Percentiles rank a stretch among this genome's conserved stretches.
Conservation (phyloP, 768 basidiomycete genomes). For the Pisolithus orientalis region DNA sequence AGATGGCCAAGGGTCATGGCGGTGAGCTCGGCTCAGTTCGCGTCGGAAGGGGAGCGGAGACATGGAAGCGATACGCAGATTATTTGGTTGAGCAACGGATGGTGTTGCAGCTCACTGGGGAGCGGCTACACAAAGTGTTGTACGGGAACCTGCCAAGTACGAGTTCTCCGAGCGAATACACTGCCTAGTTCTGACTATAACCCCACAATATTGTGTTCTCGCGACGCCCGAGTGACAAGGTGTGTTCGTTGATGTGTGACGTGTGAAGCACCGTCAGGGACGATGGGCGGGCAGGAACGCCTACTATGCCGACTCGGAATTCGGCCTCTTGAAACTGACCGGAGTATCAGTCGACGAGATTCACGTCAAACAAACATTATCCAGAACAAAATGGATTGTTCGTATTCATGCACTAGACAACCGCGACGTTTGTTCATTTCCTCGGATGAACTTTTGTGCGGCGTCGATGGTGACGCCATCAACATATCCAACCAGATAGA, state of each 20-base stretch:
- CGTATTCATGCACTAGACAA: too few relatives aligned
- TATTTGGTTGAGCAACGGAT: conserved; percentile 47
- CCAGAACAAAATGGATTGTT: neutral
- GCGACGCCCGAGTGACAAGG: neutral
- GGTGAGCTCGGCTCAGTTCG: conserved; percentile 8
- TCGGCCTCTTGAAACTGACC: neutral
- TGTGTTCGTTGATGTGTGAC: neutral
- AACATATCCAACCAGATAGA: neutral
- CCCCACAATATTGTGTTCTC: neutral
- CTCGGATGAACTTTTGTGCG: neutral
- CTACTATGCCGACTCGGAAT: neutral
- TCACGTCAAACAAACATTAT: neutral
- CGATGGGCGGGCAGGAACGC: neutral
- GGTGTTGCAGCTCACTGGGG: conserved; percentile 44
- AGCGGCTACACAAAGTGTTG: conserved; percentile 33
- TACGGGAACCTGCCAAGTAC: conserved; percentile 12
- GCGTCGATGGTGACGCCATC: neutral
- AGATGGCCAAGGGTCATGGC: conserved; percentile 20
- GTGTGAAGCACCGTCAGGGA: neutral
- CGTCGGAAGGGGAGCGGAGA: conserved; percentile 40
- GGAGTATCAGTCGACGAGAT: neutral
- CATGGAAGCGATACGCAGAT: conserved; percentile 58
- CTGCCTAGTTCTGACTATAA: neutral
- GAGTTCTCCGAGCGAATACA: neutral
- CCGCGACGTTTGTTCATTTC: neutral